Conservation (phyloP, 2,329 filamentous ascomycete species). For the Dryadomyces quercivorus region DNA sequence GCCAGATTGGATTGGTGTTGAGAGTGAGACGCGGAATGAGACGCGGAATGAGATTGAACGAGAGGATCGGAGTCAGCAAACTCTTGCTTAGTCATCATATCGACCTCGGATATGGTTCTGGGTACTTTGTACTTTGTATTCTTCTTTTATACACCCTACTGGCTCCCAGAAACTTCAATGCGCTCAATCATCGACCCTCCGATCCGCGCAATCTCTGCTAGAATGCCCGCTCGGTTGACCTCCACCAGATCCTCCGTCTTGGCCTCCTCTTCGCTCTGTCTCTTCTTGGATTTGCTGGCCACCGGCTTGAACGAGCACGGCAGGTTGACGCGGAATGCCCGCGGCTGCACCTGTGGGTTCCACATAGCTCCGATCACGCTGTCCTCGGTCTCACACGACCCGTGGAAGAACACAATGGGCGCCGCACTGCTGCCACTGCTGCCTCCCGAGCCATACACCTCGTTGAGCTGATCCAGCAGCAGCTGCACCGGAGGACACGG, state of each 20-base stretch:
- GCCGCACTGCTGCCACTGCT: slow-evolving; percentile 19
- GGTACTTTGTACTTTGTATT: too few relatives aligned
- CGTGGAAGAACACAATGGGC: slow-evolving; percentile 69
- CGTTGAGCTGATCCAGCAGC: slow-evolving; percentile 56
- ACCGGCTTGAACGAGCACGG: slow-evolving; percentile 53
- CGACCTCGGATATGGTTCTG: too few relatives aligned
- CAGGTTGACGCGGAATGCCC: slow-evolving; percentile 59
- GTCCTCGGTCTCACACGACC: slow-evolving; percentile 37
- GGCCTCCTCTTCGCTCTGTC: neutral
- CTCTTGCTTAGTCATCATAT: too few relatives aligned
- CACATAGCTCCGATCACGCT: slow-evolving; percentile 44
- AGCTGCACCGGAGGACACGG: slow-evolving; percentile 48
- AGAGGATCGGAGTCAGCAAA: too few relatives aligned
- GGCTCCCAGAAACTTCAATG: slow-evolving; percentile 34
- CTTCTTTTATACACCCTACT: neutral
- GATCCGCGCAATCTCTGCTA: slow-evolving; percentile 60
- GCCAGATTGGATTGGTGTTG: too few relatives aligned
- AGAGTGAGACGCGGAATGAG: too few relatives aligned
- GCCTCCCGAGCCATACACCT: slow-evolving; percentile 38
- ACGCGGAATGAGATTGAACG: too few relatives aligned
- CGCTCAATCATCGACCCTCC: slow-evolving; percentile 55
- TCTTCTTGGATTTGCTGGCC: neutral
- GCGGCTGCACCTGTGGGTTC: slow-evolving; percentile 39
- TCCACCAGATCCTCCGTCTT: slow-evolving; percentile 31
- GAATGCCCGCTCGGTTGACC: slow-evolving; percentile 54